A percentile compares a stretch with the other conserved stretches of the same genome.
Evolutionary conservation across 2,329 filamentous ascomycete genomes (phyloP).

Genomic region (Aureobasidium sp.): DNA sequence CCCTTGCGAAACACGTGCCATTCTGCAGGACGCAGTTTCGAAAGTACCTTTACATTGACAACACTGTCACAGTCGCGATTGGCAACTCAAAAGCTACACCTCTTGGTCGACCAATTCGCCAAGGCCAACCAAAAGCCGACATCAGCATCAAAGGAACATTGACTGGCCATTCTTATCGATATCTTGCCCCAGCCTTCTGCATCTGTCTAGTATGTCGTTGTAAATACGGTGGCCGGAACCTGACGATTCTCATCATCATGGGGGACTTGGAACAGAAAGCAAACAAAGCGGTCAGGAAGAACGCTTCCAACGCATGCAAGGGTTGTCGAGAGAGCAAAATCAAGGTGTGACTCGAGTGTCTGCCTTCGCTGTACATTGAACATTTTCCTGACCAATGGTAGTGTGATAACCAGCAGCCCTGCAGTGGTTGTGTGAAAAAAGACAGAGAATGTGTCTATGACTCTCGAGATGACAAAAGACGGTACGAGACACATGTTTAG

Average conservation of each 20-base stretch:
- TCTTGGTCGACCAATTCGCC: neutral
- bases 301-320: slow-evolving; percentile 19
- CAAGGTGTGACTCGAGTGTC: slow-evolving; percentile 8
- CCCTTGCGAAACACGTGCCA: neutral
- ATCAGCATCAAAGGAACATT: neutral
- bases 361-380: neutral
- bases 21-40: too few relatives aligned
- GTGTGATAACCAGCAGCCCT: slow-evolving; percentile 18
- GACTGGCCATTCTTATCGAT: neutral
- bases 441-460: slow-evolving; percentile 23
- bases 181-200: too few relatives aligned
- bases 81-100: neutral
- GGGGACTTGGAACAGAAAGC: neutral
- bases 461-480: slow-evolving; percentile 24
- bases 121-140: neutral
- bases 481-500: slow-evolving; percentile 14
- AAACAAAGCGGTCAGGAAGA: slow-evolving; percentile 12
- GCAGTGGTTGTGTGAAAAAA: slow-evolving; percentile 21
- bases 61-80: neutral
- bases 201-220: too few relatives aligned
- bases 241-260: neutral
- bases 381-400: neutral
- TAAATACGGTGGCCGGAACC: too few relatives aligned
- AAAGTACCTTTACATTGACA: neutral
- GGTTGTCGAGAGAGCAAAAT: slow-evolving; percentile 18